phyloP scores from a whole-genome alignment of 306 rosid species.

The Casuarina glauca region DNA sequence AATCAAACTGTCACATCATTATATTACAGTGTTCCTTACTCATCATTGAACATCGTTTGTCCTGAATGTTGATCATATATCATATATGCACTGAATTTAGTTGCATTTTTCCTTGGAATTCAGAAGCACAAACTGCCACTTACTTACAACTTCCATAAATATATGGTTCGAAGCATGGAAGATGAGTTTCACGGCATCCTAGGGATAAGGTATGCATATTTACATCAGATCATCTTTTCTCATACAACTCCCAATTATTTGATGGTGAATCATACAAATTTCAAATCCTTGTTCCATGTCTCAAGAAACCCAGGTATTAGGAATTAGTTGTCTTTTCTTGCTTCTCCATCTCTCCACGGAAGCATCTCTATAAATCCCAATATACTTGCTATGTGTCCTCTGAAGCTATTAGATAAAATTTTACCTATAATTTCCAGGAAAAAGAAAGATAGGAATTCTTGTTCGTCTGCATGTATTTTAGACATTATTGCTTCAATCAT shows the following conservation, averaged over 20 bases:
- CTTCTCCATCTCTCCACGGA: not conserved
- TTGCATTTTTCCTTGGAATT: conserved; percentile 17
- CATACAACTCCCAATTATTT: not conserved
- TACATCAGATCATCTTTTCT: conserved; percentile 17
- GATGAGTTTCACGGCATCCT: conserved; percentile 94
- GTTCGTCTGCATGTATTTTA: not conserved
- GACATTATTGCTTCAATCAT: not conserved
- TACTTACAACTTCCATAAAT: conserved; percentile 80
- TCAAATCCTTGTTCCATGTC: not conserved
- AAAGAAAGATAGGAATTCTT: not conserved
- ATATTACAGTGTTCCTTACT: not conserved
- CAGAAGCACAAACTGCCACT: conserved; percentile 87
- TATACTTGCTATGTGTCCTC: not conserved
- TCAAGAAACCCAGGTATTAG: not conserved
- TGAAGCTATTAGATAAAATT: not conserved
- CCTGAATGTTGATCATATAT: not conserved
- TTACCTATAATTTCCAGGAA: not conserved
- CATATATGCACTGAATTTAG: not conserved
- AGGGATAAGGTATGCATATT: conserved; percentile 76
- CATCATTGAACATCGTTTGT: not conserved
- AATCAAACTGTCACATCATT: not conserved
- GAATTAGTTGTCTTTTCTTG: not conserved
- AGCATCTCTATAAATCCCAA: not conserved
- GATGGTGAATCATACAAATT: not conserved
- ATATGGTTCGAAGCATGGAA: conserved; percentile 97